These are phyloP conservation scores for Fusarium graminum DNA, from an alignment of 2,329 filamentous ascomycete genomes.

Conservation along the genomic window DNA sequence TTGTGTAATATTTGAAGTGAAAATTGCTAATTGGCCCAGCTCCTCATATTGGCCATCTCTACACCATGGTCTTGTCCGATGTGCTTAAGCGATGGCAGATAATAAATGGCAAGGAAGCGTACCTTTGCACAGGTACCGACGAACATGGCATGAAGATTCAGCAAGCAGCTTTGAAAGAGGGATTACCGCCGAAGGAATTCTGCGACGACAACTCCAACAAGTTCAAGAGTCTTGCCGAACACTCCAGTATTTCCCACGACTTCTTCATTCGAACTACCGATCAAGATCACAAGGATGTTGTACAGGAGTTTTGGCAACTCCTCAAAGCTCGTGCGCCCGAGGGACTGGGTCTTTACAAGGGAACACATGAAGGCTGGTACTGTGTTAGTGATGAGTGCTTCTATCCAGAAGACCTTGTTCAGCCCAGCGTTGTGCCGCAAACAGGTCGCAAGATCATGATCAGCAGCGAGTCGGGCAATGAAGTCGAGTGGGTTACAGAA, in stretches of 20 bases:
- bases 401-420: slow-evolving; percentile 82
- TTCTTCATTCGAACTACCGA: slow-evolving; percentile 96
- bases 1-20: background rate
- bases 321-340: slow-evolving; percentile 69
- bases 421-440: slow-evolving; percentile 79
- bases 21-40: slow-evolving; percentile 62
- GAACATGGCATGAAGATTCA: slow-evolving; percentile 99
- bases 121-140: slow-evolving; percentile 91
- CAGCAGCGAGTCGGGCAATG: slow-evolving; percentile 87
- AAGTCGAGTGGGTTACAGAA: slow-evolving; percentile 95
- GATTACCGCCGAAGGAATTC: slow-evolving; percentile 81
- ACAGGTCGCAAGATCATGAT: slow-evolving; percentile 88
- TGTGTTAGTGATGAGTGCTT: slow-evolving; percentile 97
- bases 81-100: slow-evolving; percentile 92
- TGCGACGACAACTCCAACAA: slow-evolving; percentile 86
- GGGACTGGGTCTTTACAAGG: slow-evolving; percentile 82
- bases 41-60: slow-evolving; percentile 94
- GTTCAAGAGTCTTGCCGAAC: slow-evolving; percentile 80
- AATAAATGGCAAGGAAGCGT: slow-evolving; percentile 76
- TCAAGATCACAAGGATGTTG: slow-evolving; percentile 81
- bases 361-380: slow-evolving; percentile 95
- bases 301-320: slow-evolving; percentile 89
- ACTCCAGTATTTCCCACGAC: slow-evolving; percentile 79
- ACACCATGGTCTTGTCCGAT: slow-evolving; percentile 91
- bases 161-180: slow-evolving; percentile 79